These are phyloP conservation scores for Botryotinia calthae DNA, from an alignment of 2,329 filamentous ascomycete genomes.

Conservation along the genomic window DNA sequence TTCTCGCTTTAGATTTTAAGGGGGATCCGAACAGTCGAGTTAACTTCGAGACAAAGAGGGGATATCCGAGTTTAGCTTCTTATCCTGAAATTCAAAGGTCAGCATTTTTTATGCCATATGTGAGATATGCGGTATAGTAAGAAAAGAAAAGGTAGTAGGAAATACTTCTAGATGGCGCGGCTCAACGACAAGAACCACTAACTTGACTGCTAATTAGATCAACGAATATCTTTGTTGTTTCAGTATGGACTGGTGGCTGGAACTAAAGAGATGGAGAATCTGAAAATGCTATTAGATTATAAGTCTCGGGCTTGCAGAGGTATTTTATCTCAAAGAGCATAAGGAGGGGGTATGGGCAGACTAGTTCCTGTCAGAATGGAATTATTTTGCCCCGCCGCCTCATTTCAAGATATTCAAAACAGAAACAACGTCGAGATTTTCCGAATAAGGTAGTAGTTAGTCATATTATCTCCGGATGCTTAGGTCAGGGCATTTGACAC, in stretches of 20 bases:
- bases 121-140: not conserved
- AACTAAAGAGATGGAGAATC: not conserved
- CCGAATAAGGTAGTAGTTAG: not conserved
- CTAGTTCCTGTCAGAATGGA: not conserved
- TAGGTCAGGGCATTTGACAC: not conserved
- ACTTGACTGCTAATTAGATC: too few species aligned
- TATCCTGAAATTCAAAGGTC: fast-evolving
- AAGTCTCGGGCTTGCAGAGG: not conserved
- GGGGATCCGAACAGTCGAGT: not conserved
- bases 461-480: too few species aligned
- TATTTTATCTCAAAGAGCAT: not conserved
- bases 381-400: not conserved
- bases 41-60: not conserved
- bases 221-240: not conserved
- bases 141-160: not conserved
- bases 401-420: too few species aligned
- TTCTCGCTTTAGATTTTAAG: not conserved
- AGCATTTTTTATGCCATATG: not conserved
- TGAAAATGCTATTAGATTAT: not conserved
- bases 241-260: fast-evolving
- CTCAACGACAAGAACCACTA: not conserved
- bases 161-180: too few species aligned
- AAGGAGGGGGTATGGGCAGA: fast-evolving
- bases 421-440: too few species aligned
- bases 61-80: not conserved